These are phyloP conservation scores for Solanum ahanhuiri DNA, from an alignment of 257 asterid species.

Conservation along the genomic window DNA sequence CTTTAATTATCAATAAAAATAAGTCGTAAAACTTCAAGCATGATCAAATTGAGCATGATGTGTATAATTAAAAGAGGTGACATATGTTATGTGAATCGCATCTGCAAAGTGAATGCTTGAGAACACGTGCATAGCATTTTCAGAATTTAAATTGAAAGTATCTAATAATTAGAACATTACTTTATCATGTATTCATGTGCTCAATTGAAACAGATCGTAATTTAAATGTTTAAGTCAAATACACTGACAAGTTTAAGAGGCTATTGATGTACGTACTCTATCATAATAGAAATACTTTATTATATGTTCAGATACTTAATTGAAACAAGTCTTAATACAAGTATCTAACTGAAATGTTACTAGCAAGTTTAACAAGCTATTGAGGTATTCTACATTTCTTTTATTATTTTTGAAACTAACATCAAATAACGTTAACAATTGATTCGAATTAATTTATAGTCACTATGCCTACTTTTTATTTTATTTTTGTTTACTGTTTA, in stretches of 20 bases:
- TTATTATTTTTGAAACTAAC: neutral
- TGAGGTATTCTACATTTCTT: neutral
- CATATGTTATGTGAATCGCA: neutral
- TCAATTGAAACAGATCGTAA: accelerated
- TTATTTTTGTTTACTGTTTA: neutral
- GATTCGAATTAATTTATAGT: neutral
- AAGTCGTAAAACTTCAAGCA: neutral
- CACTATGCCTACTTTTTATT: neutral
- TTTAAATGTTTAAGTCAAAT: neutral
- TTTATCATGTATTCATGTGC: neutral
- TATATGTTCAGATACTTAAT: neutral
- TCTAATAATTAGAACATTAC: neutral
- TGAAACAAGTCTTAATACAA: neutral
- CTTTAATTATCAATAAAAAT: neutral
- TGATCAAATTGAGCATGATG: neutral
- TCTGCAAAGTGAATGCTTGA: neutral
- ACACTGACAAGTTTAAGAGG: accelerated
- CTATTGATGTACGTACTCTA: neutral
- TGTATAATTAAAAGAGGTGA: neutral
- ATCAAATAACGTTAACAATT: neutral
- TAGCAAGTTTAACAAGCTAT: neutral
- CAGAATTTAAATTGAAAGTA: neutral
- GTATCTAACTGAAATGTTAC: neutral
- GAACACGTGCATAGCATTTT: neutral
- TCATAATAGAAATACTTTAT: neutral